Percentiles rank a stretch among this genome's conserved stretches.
phyloP scores from a whole-genome alignment of 2,329 filamentous ascomycete genomes.

The Penicillium polonicum region DNA sequence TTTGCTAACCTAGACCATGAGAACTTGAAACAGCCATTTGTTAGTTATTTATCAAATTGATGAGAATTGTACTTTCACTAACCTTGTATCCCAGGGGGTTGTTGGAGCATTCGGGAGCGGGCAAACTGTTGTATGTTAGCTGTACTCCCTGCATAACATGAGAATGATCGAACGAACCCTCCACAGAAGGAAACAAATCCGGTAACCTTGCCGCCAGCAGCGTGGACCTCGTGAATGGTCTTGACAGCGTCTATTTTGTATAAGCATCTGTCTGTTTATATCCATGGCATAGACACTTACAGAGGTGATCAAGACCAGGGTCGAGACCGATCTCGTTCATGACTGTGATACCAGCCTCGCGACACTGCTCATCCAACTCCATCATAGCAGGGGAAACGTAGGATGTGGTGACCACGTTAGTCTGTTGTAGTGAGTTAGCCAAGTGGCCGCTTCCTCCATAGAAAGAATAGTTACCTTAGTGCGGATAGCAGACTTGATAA shows the following conservation, averaged over 20 bases:
- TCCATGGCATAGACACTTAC: conserved; percentile 9
- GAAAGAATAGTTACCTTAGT: conserved; percentile 55
- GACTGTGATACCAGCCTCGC: conserved; percentile 90
- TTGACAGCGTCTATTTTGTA: conserved; percentile 68
- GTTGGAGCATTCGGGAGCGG: conserved; percentile 70
- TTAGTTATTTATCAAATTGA: background rate
- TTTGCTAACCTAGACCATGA: conserved; percentile 60
- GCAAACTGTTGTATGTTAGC: conserved; percentile 44
- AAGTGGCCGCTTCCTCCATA: background rate
- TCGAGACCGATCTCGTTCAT: conserved; percentile 86
- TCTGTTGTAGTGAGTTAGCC: conserved; percentile 44
- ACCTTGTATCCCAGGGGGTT: conserved; percentile 88
- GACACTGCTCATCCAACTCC: conserved; percentile 77
- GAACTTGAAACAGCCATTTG: conserved; percentile 50
- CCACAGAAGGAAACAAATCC: conserved; percentile 84
- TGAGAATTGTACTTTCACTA: background rate
- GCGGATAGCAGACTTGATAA: conserved; percentile 91
- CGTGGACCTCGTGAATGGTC: conserved; percentile 77
- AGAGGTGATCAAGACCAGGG: conserved; percentile 23
- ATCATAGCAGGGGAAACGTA: conserved; percentile 92
- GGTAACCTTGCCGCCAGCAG: conserved; percentile 77
- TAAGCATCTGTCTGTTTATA: background rate
- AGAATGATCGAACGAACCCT: conserved; percentile 44
- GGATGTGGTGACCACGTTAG: conserved; percentile 91
- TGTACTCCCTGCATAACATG: background rate